Conservation (phyloP, 106 monocot species). For the Ottelia alismoides region DNA sequence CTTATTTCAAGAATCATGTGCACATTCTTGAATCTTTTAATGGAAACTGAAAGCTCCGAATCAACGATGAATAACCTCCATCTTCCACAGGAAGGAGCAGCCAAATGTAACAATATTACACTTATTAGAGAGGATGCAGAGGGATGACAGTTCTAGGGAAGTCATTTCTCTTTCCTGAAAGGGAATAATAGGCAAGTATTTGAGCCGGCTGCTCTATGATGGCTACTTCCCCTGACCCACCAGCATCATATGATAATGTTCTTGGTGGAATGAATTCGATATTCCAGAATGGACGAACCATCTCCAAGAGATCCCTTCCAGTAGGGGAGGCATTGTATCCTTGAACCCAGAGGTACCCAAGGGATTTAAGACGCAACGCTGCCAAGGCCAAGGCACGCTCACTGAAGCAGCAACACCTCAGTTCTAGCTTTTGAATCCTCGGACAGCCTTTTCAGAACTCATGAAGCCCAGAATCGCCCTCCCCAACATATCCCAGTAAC, state of each 20-base stretch:
- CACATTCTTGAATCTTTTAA: no score
- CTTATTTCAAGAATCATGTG: no score
- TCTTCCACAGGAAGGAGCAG: no score
- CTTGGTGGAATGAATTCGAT: slow-evolving; percentile 58
- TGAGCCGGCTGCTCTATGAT: slow-evolving; percentile 61
- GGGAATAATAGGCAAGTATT: slow-evolving; percentile 89
- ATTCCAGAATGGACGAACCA: slow-evolving; percentile 84
- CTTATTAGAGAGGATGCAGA: slow-evolving; percentile 29
- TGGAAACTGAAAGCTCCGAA: no score
- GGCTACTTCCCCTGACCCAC: no score
- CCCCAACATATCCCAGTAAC: slow-evolving; percentile 63
- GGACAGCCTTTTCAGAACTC: slow-evolving; percentile 44
- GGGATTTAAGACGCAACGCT: slow-evolving; percentile 23
- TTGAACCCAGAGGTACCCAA: slow-evolving; percentile 76
- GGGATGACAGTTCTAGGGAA: slow-evolving; percentile 51
- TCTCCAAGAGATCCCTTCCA: slow-evolving; percentile 40
- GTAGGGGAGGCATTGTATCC: slow-evolving; percentile 54
- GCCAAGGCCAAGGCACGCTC: slow-evolving; percentile 54
- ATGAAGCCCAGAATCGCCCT: slow-evolving; percentile 48
- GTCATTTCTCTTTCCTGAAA: slow-evolving; percentile 60
- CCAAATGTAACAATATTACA: no score
- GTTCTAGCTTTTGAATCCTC: slow-evolving; percentile 57
- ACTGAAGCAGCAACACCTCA: slow-evolving; percentile 76
- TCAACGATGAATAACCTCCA: no score
- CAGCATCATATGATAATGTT: slow-evolving; percentile 2